Conservation (phyloP, 495 filamentous ascomycete species). For the Glonium stellatum region DNA sequence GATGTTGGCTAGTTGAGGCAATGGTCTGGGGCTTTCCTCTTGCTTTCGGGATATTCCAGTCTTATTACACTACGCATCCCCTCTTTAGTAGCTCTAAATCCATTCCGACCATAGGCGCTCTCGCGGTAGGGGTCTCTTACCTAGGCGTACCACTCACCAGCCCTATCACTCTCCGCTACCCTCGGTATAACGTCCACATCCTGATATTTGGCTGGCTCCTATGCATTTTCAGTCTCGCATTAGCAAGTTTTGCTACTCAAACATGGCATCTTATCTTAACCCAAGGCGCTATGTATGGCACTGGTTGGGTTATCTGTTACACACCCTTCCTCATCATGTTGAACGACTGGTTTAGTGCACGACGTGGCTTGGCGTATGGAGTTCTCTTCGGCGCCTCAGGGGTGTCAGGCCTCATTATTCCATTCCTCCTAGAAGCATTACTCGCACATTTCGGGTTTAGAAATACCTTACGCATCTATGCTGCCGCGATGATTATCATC, state of each 20-base stretch:
- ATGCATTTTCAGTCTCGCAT: constrained; percentile 19
- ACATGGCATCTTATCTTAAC: constrained; percentile 23
- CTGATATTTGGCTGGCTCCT: constrained; percentile 24
- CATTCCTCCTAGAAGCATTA: constrained; percentile 33
- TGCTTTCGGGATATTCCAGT: constrained; percentile 32
- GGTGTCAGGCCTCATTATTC: constrained; percentile 34
- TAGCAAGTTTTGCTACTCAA: constrained; percentile 21
- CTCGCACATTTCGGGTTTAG: constrained; percentile 34
- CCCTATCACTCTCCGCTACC: constrained; percentile 20
- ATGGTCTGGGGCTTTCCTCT: constrained; percentile 24
- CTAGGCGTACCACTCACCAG: constrained; percentile 25
- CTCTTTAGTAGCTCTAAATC: constrained; percentile 5
- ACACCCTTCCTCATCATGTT: constrained; percentile 32
- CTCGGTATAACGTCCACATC: constrained; percentile 14
- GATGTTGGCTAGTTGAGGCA: not conserved
- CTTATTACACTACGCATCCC: constrained; percentile 16
- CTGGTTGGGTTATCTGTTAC: constrained; percentile 29
- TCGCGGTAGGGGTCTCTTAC: constrained; percentile 25
- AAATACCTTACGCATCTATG: constrained; percentile 36
- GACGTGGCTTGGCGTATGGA: constrained; percentile 41
- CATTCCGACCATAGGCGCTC: constrained; percentile 28
- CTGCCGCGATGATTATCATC: constrained; percentile 33
- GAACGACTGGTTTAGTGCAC: constrained; percentile 38
- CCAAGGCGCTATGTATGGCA: constrained; percentile 30
- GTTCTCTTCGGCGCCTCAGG: constrained; percentile 38